Evolutionary conservation across 805 yeast species (phyloP).

Genomic region (Saccharomycopsis fermentans): DNA sequence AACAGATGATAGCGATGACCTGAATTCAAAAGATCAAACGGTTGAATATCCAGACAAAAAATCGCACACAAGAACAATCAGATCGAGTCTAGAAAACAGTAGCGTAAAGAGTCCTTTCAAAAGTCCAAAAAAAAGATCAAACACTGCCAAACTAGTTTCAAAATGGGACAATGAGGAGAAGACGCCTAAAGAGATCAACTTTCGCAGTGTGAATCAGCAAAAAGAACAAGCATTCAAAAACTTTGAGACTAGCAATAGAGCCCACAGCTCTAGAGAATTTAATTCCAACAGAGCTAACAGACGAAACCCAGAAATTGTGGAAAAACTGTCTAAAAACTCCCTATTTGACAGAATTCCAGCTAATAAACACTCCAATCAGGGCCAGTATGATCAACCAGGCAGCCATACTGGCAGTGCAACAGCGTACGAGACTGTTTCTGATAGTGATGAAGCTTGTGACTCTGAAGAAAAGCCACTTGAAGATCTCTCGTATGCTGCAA

Average conservation of each 20-base stretch:
- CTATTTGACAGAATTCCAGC: background rate
- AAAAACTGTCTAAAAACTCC: background rate
- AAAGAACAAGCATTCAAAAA: background rate
- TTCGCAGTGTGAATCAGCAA: background rate
- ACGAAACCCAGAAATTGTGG: background rate
- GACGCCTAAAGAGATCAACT: background rate
- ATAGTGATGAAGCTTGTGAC: background rate
- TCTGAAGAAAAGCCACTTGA: background rate
- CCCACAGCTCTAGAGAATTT: background rate
- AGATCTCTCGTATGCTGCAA: constrained; percentile 2
- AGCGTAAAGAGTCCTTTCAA: background rate
- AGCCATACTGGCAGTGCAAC: background rate
- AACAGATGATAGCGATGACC: background rate
- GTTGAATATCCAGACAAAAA: background rate
- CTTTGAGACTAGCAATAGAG: background rate
- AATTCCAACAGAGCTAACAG: background rate
- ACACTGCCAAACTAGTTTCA: background rate
- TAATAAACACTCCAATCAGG: background rate
- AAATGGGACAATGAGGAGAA: constrained; percentile 1
- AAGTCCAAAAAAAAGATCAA: background rate
- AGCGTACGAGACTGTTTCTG: background rate
- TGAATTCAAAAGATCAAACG: background rate
- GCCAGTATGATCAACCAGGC: background rate
- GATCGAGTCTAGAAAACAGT: background rate
- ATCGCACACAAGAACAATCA: background rate